Percentiles rank a stretch among this genome's conserved stretches.
Evolutionary conservation across 2,329 filamentous ascomycete genomes (phyloP).

Genomic region (Pseudocercospora fuligena): DNA sequence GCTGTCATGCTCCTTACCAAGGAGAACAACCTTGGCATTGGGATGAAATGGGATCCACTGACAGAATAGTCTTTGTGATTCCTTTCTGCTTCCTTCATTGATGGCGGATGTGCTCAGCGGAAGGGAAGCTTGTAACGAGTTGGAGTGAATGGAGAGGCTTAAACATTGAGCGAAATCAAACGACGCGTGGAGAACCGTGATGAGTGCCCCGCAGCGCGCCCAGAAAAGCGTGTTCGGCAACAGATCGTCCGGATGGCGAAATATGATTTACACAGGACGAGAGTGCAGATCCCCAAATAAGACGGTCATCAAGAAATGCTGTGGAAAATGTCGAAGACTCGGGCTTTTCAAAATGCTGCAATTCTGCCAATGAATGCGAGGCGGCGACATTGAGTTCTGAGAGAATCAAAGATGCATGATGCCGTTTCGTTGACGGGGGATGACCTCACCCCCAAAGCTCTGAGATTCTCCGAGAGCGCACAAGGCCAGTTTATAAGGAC

Average conservation of each 20-base stretch:
- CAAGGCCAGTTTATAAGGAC: not conserved
- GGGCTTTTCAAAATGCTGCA: not conserved
- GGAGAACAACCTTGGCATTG: not conserved
- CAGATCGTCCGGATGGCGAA: not conserved
- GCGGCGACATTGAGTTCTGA: not conserved
- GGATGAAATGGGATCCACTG: not conserved
- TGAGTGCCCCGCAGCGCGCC: not conserved
- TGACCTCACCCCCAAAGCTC: conserved; percentile 5
- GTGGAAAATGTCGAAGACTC: not conserved
- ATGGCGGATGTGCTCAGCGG: not conserved
- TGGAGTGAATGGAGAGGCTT: not conserved
- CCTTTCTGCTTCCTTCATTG: not conserved
- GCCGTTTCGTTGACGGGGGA: not conserved
- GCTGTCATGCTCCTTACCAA: not conserved
- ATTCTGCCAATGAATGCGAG: not conserved
- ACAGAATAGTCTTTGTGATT: not conserved
- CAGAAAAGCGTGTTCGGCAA: not conserved
- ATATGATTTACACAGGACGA: not conserved
- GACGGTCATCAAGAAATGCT: not conserved
- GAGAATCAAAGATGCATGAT: not conserved
- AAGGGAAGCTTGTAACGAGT: not conserved
- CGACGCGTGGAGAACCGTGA: not conserved
- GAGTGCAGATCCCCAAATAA: not conserved
- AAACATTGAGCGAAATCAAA: not conserved
- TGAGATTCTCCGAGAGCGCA: conserved; percentile 1